Evolutionary conservation across 2,329 filamentous ascomycete species (phyloP).

Genomic region (Ophiocordyceps australis): DNA sequence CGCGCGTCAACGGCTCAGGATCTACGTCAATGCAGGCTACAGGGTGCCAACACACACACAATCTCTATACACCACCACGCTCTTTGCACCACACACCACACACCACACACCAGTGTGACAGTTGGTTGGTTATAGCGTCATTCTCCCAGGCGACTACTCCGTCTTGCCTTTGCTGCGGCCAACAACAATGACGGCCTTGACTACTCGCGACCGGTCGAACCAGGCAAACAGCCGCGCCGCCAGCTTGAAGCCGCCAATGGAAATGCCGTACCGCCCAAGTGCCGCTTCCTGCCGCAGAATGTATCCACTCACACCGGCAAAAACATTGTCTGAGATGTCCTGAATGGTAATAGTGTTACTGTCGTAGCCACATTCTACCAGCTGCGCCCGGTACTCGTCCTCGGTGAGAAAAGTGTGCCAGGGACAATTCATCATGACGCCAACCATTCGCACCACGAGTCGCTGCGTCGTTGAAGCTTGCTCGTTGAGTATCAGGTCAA

Average conservation of each 20-base stretch:
- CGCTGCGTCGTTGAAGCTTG: slow-evolving; percentile 9
- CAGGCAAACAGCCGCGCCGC: slow-evolving; percentile 18
- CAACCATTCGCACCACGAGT: slow-evolving; percentile 20
- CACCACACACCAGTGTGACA: no score
- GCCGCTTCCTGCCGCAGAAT: slow-evolving; percentile 16
- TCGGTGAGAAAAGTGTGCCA: slow-evolving; percentile 27
- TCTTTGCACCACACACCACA: no score
- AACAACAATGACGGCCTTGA: slow-evolving; percentile 17
- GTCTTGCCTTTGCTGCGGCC: slow-evolving; percentile 4
- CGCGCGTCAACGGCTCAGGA: no score
- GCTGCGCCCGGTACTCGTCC: slow-evolving; percentile 21
- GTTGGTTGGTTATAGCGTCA: no score
- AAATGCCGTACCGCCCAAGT: slow-evolving; percentile 15
- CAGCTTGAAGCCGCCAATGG: slow-evolving; percentile 16
- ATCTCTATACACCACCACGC: no score
- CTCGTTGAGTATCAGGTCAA: slow-evolving; percentile 27
- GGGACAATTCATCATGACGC: slow-evolving; percentile 27
- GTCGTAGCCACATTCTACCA: slow-evolving; percentile 29
- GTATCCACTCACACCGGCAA: slow-evolving; percentile 25
- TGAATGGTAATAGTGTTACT: slow-evolving; percentile 18
- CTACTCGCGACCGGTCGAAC: slow-evolving; percentile 14
- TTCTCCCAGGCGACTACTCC: no score
- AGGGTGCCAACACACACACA: no score
- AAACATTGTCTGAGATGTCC: slow-evolving; percentile 35
- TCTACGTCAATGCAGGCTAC: no score